Evolutionary conservation across 2,329 filamentous ascomycete species (phyloP).

Genomic region (Lachnellula arida): DNA sequence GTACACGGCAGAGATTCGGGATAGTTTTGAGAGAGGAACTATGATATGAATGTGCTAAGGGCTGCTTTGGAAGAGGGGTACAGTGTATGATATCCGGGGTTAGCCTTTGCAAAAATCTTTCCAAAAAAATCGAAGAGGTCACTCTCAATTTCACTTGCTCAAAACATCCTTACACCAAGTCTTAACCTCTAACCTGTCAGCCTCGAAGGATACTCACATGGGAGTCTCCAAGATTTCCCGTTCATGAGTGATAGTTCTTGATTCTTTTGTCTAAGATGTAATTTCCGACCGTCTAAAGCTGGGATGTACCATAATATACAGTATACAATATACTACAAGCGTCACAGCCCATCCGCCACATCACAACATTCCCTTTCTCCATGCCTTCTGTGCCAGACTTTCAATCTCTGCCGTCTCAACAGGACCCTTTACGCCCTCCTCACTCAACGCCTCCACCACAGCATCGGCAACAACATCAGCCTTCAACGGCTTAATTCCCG

Average conservation of each 20-base stretch:
- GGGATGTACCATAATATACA: neutral
- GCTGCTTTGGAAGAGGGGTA: neutral
- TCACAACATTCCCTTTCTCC: constrained; percentile 80
- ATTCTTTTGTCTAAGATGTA: neutral
- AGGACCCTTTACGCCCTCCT: constrained; percentile 66
- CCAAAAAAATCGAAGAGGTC: constrained; percentile 1
- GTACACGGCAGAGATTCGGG: constrained; percentile 93
- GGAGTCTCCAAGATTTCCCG: no score
- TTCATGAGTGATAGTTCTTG: constrained; percentile 1
- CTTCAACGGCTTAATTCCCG: constrained; percentile 80
- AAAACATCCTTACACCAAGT: neutral
- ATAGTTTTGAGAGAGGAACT: constrained; percentile 95
- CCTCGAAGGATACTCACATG: no score
- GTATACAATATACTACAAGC: neutral
- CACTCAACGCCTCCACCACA: constrained; percentile 78
- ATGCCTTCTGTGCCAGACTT: constrained; percentile 71
- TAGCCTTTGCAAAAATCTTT: neutral
- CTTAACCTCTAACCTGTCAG: no score
- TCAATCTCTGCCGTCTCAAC: constrained; percentile 79
- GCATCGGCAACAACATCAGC: constrained; percentile 85
- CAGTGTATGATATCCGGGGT: neutral
- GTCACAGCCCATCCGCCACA: constrained; percentile 1
- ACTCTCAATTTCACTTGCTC: neutral
- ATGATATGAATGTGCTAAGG: constrained; percentile 62
- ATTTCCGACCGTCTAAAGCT: neutral